A percentile compares a stretch with the other conserved stretches of the same genome.
These are phyloP conservation scores for Lactifluus rugatus DNA, from an alignment of 768 basidiomycete genomes.

Conservation along the genomic window DNA sequence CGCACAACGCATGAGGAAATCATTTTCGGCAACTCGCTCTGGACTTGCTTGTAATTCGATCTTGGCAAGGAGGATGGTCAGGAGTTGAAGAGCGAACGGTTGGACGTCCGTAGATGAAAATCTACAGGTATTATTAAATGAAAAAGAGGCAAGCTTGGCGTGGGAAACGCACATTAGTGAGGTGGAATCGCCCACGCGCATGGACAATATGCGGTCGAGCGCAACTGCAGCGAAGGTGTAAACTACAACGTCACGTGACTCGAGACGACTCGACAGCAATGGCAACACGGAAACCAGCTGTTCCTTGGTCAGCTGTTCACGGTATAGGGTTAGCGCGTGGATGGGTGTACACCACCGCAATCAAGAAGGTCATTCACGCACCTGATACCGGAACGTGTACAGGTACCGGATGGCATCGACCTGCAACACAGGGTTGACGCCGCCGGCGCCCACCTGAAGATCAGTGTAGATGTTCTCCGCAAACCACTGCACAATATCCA, in stretches of 20 bases:
- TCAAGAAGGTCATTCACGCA: slow-evolving; percentile 24
- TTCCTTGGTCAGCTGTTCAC: slow-evolving; percentile 71
- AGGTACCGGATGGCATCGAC: slow-evolving; percentile 95
- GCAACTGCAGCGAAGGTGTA: slow-evolving; percentile 97
- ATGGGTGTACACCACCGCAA: no score
- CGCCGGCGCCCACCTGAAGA: slow-evolving; percentile 55
- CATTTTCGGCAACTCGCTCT: slow-evolving; percentile 94
- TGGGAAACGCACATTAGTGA: slow-evolving; percentile 51
- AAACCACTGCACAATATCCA: slow-evolving; percentile 95
- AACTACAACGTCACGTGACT: slow-evolving; percentile 79
- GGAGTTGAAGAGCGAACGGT: slow-evolving; percentile 65
- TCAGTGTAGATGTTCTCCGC: slow-evolving; percentile 85
- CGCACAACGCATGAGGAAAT: slow-evolving; percentile 95
- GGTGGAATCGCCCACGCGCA: slow-evolving; percentile 56
- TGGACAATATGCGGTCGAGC: slow-evolving; percentile 91
- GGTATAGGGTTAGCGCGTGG: neutral
- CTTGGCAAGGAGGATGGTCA: slow-evolving; percentile 63
- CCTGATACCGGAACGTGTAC: slow-evolving; percentile 93
- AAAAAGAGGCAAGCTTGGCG: neutral
- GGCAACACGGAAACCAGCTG: slow-evolving; percentile 90
- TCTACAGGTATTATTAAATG: slow-evolving; percentile 31
- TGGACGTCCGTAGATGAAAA: slow-evolving; percentile 84
- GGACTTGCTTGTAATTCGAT: slow-evolving; percentile 73
- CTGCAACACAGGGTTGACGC: slow-evolving; percentile 82
- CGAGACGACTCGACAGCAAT: slow-evolving; percentile 70